Evolutionary conservation across 495 filamentous ascomycete genomes (phyloP).

Genomic region (Tetracladium marchalianum): DNA sequence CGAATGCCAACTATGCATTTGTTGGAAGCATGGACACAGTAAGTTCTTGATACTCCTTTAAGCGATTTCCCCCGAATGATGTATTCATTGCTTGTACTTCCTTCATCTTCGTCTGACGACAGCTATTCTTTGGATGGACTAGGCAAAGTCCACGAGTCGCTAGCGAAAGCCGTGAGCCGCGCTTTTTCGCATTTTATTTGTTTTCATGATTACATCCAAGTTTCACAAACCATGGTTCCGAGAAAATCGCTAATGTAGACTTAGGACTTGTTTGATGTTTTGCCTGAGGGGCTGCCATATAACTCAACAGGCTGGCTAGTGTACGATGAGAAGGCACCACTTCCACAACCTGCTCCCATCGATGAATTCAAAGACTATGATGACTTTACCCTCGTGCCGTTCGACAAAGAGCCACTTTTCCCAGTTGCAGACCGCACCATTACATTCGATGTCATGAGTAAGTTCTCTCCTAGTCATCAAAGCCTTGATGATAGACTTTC

Average conservation of each 20-base stretch:
- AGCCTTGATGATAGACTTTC: constrained; percentile 11
- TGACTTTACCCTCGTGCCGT: constrained; percentile 59
- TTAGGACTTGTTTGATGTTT: constrained; percentile 58
- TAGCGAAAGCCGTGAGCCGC: neutral
- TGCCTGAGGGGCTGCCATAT: constrained; percentile 55
- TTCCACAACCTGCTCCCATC: constrained; percentile 46
- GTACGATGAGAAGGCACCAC: constrained; percentile 50
- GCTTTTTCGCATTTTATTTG: neutral
- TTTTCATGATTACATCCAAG: constrained; percentile 29
- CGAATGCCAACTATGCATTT: constrained; percentile 56
- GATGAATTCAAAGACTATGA: constrained; percentile 58
- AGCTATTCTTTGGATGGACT: too few relatives aligned
- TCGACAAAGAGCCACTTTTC: constrained; percentile 47
- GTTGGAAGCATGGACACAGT: constrained; percentile 51
- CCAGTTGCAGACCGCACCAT: constrained; percentile 49
- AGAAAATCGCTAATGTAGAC: constrained; percentile 26
- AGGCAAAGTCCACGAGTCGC: neutral
- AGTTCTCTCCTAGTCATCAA: constrained; percentile 16
- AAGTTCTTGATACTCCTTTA: constrained; percentile 5
- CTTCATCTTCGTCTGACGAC: too few relatives aligned
- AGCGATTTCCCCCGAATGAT: too few relatives aligned
- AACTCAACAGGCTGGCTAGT: constrained; percentile 76
- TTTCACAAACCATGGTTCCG: constrained; percentile 40
- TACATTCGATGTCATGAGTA: constrained; percentile 48
- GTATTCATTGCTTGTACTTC: too few relatives aligned